Conservation (phyloP, 1,284 basidiomycete genomes). For the Ceratobasidium theobromae region DNA sequence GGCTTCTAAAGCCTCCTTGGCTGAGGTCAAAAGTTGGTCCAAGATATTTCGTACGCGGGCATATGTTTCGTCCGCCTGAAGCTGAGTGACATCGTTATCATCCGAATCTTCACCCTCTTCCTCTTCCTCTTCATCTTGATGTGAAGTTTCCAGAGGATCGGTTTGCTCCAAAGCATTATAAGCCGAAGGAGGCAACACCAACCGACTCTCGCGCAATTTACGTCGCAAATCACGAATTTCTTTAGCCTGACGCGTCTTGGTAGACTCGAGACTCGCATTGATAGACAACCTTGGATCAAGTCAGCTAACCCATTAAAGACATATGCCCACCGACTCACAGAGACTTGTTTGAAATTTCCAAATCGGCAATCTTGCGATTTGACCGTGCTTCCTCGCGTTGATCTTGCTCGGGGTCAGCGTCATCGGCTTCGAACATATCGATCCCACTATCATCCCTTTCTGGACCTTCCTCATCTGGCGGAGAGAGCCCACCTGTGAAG, state of each 20-base stretch:
- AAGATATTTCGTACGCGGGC: slow-evolving; percentile 3
- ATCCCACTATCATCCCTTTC: slow-evolving; percentile 29
- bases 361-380: slow-evolving; percentile 66
- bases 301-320: neutral
- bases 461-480: neutral
- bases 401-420: slow-evolving; percentile 6
- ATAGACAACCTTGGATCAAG: slow-evolving; percentile 55
- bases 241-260: slow-evolving; percentile 72
- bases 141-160: slow-evolving; percentile 7
- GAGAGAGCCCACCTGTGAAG: neutral
- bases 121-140: slow-evolving; percentile 10
- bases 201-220: slow-evolving; percentile 72
- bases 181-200: slow-evolving; percentile 66
- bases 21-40: neutral
- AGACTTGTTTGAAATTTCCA: slow-evolving; percentile 80
- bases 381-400: slow-evolving; percentile 22
- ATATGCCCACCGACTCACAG: slow-evolving; percentile 42
- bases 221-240: slow-evolving; percentile 75
- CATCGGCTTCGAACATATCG: slow-evolving; percentile 28
- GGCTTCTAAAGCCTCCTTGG: slow-evolving; percentile 6
- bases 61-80: slow-evolving; percentile 29
- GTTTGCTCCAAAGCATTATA: slow-evolving; percentile 51
- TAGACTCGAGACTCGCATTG: slow-evolving; percentile 69
- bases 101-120: slow-evolving; percentile 30
- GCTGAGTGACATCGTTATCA: slow-evolving; percentile 20